Evolutionary conservation across 129 eudicot genomes (phyloP), one percentile per base, ranked within the genome.

Genomic region (Rutidosis leptorrhynchoides): DNA sequence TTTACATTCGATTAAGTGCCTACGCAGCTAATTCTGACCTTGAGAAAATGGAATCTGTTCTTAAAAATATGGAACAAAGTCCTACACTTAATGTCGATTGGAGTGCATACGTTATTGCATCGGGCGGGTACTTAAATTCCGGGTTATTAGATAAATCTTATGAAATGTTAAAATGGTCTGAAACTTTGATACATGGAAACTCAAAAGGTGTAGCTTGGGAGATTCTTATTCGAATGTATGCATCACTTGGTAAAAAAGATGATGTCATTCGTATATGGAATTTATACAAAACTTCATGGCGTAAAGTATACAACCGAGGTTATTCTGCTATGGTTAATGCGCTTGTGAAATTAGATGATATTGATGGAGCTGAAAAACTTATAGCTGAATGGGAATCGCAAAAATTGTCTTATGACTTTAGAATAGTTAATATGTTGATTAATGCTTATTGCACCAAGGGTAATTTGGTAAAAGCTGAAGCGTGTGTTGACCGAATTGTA

Each of bases 191-290:
- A 10, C 40, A 46, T 9, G 66, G 58, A 16, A 75, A 64, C 35
- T 62, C 61, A 2, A 78, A 55, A 58, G 60, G 72, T 57, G 48
- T 26, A 5, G 70, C 68, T 0, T 81, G 64, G 74, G 80, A 67
- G 52, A 45, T 42, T 64, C 71, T 86, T 3, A 54, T 83, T 54
- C 45, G 74, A 22, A 52, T 66, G 68, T 78, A 83, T 51, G 79
- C 78, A 1, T 62, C 74, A 30, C 68, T 73, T 21, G 86, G 82
- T 22, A 77, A 73, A 68, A 84, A 76, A 77, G 85, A 83, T 1
- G 88, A 83, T 17, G 48, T 86, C 14, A 75, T 67, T 66, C 78
- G 87, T 21, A 67, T 86, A 29, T 90, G 91, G 95, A 35, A 80
- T 48, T 11, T 69, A 23, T 82, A 64, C 80, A 82, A 79, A 77